Evolutionary conservation across 768 basidiomycete species (phyloP).

Genomic region (Chlorophyllum brunneum): DNA sequence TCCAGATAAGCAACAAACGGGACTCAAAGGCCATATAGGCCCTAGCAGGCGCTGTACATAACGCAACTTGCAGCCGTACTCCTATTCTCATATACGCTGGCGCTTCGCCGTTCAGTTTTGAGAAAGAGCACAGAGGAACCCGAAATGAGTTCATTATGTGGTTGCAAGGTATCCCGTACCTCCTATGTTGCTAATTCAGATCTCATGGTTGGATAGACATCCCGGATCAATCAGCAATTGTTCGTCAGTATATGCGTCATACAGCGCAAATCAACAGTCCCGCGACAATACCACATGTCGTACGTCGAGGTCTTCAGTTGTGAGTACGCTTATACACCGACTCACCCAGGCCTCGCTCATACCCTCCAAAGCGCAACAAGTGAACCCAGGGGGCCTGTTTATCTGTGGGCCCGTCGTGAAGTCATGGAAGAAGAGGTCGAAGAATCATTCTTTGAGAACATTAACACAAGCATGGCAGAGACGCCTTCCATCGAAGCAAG

Average conservation of each 20-base stretch:
- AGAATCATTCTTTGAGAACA: conserved; percentile 26
- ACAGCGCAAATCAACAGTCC: conserved; percentile 56
- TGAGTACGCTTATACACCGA: conserved; percentile 22
- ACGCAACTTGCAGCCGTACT: conserved; percentile 55
- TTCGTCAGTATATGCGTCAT: conserved; percentile 74
- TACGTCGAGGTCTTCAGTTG: conserved; percentile 65
- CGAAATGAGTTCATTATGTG: conserved; percentile 77
- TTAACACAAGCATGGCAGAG: conserved; percentile 16
- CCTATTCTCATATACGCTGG: conserved; percentile 75
- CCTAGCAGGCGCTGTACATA: conserved; percentile 69
- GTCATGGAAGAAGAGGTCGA: conserved; percentile 63
- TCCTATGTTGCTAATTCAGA: not conserved
- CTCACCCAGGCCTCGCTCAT: conserved; percentile 1
- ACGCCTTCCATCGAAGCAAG: conserved; percentile 53
- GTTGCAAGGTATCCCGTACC: conserved; percentile 47
- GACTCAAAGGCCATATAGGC: conserved; percentile 36
- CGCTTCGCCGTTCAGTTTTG: conserved; percentile 54
- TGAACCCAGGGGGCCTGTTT: conserved; percentile 69
- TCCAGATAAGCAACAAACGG: not conserved
- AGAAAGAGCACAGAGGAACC: conserved; percentile 55
- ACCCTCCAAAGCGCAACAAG: conserved; percentile 49
- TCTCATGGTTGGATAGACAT: conserved; percentile 39
- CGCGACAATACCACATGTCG: conserved; percentile 43
- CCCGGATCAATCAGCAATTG: conserved; percentile 67
- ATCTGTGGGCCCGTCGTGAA: conserved; percentile 72